These are phyloP conservation scores for Orbilia javanica DNA, from an alignment of 2,329 filamentous ascomycete species.

Conservation along the genomic window DNA sequence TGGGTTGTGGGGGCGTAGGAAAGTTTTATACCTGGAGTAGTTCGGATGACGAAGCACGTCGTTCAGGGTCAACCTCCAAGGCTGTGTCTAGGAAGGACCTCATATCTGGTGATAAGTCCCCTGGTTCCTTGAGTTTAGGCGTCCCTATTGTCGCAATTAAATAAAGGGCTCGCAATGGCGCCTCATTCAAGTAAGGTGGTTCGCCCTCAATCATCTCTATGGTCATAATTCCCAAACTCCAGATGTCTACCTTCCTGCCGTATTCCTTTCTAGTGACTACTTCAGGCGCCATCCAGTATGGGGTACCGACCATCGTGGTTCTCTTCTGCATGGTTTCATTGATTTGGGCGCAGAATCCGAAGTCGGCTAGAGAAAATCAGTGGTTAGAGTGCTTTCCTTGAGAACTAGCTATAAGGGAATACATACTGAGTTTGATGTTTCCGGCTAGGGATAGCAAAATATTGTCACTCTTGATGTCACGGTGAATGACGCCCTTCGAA, in stretches of 20 bases:
- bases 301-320: constrained; percentile 98
- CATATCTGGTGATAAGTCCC: constrained; percentile 83
- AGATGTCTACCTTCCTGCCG: constrained; percentile 97
- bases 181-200: constrained; percentile 95
- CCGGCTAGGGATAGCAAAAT: constrained; percentile 93
- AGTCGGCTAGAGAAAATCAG: constrained; percentile 78
- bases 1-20: constrained; percentile 40
- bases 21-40: constrained; percentile 80
- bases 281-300: constrained; percentile 99
- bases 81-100: constrained; percentile 92
- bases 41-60: constrained; percentile 94
- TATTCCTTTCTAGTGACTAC: constrained; percentile 98
- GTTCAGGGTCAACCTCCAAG: constrained; percentile 95
- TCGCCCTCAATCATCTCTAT: constrained; percentile 99
- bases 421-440: constrained; percentile 91
- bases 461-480: constrained; percentile 99
- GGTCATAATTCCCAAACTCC: constrained; percentile 98
- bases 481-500: constrained; percentile 97
- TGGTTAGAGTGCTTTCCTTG: background rate
- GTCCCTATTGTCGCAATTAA: constrained; percentile 97
- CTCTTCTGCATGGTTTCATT: constrained; percentile 97
- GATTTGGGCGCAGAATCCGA: constrained; percentile 98
- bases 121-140: constrained; percentile 92
- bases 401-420: background rate
- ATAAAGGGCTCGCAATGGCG: constrained; percentile 90